Percentiles rank a stretch among this genome's conserved stretches.
These are phyloP conservation scores for Lobosporangium transversale DNA, from an alignment of 192 early-diverging fungal species.

Conservation along the genomic window DNA sequence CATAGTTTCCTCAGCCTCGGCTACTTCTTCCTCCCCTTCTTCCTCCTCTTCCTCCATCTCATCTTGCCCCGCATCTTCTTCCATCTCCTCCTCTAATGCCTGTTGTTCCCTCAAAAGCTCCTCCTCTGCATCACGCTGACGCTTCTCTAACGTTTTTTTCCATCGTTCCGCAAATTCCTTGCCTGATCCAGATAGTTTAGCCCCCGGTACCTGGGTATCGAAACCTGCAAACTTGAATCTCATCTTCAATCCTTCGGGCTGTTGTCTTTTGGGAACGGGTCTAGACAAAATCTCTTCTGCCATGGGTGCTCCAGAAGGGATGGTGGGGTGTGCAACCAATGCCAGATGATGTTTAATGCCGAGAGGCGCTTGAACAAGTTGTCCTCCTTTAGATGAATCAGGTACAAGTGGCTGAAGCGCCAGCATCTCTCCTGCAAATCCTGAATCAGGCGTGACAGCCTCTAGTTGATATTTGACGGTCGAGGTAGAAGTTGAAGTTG, in stretches of 20 bases:
- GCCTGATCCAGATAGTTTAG: slow-evolving; percentile 32
- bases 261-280: slow-evolving; percentile 54
- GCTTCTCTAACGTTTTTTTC: slow-evolving; percentile 33
- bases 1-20: not conserved
- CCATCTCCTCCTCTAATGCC: slow-evolving; percentile 7
- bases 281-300: slow-evolving; percentile 55
- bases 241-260: slow-evolving; percentile 61
- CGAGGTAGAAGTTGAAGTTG: slow-evolving; percentile 17
- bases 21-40: not conserved
- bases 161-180: slow-evolving; percentile 35
- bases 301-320: slow-evolving; percentile 34
- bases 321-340: slow-evolving; percentile 25
- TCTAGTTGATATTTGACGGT: slow-evolving; percentile 44
- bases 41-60: slow-evolving; percentile 9
- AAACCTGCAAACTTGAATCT: slow-evolving; percentile 59
- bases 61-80: slow-evolving; percentile 20
- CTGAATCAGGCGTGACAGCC: slow-evolving; percentile 35
- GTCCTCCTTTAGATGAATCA: slow-evolving; percentile 18
- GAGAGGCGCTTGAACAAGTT: slow-evolving; percentile 34
- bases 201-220: slow-evolving; percentile 50
- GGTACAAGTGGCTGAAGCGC: slow-evolving; percentile 32
- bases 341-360: slow-evolving; percentile 34
- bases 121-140: slow-evolving; percentile 14
- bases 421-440: slow-evolving; percentile 45
- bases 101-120: slow-evolving; percentile 22